Base-by-base conservation (phyloP, 768 basidiomycete genomes). In the Mycena capillaripes region DNA sequence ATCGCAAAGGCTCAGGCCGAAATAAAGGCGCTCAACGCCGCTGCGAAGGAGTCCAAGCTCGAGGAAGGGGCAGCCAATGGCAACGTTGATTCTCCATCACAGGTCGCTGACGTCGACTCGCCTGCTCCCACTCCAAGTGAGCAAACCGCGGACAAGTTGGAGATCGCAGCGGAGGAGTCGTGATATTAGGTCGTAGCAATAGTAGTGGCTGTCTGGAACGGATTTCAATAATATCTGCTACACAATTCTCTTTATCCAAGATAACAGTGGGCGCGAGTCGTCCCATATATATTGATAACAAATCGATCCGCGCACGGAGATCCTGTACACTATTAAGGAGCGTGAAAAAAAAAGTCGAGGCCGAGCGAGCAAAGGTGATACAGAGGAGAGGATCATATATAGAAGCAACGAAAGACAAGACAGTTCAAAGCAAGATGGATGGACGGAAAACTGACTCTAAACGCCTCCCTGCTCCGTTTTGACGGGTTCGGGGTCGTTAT, bases 1-100 rank as follows among this genome's bases (percentile, higher is more conserved):
- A 84, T 96, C 60, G 89, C 91, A 44, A 93, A 93, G 82, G 95
- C 93, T 16, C 93, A 96, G 80, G 88, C 87, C 17, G 89, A 93
- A 74, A 94, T 96, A 78, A 83, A 88, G 75, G 89, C 89, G 60
- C 86, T 95, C 66, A 86, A 82, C 44, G 84, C 77, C 44, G 78
- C 80, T n/a, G 66, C 76, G 65, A 88, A 89, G 76, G 78, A 82
- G 52, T 57, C 66, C 44, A 72, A 68, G 50, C 48, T 62, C 38
- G 71, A 72, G 61, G 71, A 72, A n/a, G n/a, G n/a, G 50, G 79
- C 81, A 9, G n/a, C 56, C 55, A 81, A 79, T 66, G 81, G 69
- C n/a, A 83, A 82, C 6, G 73, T 75, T 30, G 42, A 79, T 8
- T 53, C 76, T 58, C 69, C 80, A 30, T 76, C 69, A 59, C 84